phyloP scores from a whole-genome alignment of 164 flowering plant species.

The Umbilicus rupestris region DNA sequence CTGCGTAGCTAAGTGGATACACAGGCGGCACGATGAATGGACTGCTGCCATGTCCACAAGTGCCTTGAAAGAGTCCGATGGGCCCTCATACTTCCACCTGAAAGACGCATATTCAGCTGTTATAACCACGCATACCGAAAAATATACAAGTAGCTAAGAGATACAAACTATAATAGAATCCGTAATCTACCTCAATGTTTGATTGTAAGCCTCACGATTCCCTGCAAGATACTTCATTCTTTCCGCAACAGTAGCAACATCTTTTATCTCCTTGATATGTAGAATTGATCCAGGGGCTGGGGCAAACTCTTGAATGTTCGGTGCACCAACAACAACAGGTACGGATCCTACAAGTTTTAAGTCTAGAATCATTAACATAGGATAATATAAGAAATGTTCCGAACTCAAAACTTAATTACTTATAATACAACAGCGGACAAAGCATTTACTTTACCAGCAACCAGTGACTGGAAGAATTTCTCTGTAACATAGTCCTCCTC shows the following conservation, averaged over 20 bases:
- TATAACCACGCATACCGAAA: background rate
- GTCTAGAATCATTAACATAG: background rate
- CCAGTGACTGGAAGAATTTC: constrained; percentile 95
- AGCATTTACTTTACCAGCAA: constrained; percentile 55
- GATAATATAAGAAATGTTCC: background rate
- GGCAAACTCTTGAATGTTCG: constrained; percentile 87
- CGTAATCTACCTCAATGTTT: constrained; percentile 48
- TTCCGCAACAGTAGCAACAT: constrained; percentile 42
- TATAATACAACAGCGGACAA: background rate
- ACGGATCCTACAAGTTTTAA: constrained; percentile 43
- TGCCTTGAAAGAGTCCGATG: constrained; percentile 96
- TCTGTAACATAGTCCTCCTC: constrained; percentile 99
- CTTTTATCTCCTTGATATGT: constrained; percentile 61
- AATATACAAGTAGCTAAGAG: background rate
- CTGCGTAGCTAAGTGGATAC: constrained; percentile 75
- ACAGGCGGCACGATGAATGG: constrained; percentile 95
- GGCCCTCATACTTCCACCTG: constrained; percentile 98
- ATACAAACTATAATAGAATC: constrained; percentile 7
- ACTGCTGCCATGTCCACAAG: constrained; percentile 99
- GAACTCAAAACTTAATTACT: background rate
- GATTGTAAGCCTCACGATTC: constrained; percentile 61
- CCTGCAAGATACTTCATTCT: constrained; percentile 54
- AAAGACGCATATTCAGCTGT: background rate
- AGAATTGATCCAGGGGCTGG: constrained; percentile 63
- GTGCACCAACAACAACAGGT: constrained; percentile 95